Percentiles rank a stretch among this genome's conserved stretches.
Conservation (phyloP, 352 stramenopile species). For the Phytophthora pluvialis region DNA sequence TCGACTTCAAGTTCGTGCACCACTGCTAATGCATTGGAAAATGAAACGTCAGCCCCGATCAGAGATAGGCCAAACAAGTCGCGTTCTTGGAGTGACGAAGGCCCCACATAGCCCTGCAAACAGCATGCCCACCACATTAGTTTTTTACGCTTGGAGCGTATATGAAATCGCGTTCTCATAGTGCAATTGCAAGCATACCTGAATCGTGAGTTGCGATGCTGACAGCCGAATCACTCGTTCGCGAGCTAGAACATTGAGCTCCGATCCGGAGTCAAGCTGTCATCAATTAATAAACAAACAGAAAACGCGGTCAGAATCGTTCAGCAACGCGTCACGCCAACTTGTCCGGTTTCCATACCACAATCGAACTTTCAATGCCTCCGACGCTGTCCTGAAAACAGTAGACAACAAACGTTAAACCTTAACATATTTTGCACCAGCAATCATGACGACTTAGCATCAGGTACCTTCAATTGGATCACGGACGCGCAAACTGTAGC, state of each 20-base stretch:
- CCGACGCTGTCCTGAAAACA: slow-evolving; percentile 41
- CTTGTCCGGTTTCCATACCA: slow-evolving; percentile 34
- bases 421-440: background rate
- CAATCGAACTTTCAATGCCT: slow-evolving; percentile 52
- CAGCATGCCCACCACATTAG: background rate
- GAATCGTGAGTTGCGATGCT: slow-evolving; percentile 54
- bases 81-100: slow-evolving; percentile 45
- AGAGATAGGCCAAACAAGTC: slow-evolving; percentile 51
- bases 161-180: background rate
- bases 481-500: slow-evolving; percentile 62
- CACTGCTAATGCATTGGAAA: slow-evolving; percentile 59
- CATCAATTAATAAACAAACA: slow-evolving; percentile 8
- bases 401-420: slow-evolving; percentile 2
- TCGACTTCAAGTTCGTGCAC: slow-evolving; percentile 43
- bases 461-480: slow-evolving; percentile 59
- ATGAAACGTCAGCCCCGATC: slow-evolving; percentile 43
- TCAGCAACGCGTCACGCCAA: background rate
- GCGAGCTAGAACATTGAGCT: slow-evolving; percentile 50
- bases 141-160: background rate
- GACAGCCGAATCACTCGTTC: slow-evolving; percentile 41
- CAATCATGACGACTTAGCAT: background rate
- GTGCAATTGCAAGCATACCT: slow-evolving; percentile 30
- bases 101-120: slow-evolving; percentile 56
- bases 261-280: slow-evolving; percentile 59
- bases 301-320: slow-evolving; percentile 14